Evolutionary conservation across 768 basidiomycete genomes (phyloP).

Genomic region (Asterophora lycoperdoides): DNA sequence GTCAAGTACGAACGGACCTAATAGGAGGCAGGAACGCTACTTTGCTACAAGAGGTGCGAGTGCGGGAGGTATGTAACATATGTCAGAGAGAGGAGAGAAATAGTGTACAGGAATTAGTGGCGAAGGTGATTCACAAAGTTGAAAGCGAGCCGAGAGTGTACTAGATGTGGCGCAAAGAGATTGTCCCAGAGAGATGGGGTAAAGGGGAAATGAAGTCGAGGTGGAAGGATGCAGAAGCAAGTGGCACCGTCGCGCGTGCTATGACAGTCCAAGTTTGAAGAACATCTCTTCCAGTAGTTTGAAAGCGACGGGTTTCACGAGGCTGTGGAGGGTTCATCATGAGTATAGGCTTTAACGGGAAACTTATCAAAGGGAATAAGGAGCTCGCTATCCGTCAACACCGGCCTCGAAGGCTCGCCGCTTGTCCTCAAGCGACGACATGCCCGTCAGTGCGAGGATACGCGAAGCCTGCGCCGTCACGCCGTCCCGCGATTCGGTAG

Average conservation of each 20-base stretch:
- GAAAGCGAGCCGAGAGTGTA: neutral
- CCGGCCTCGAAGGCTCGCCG: slow-evolving; percentile 87
- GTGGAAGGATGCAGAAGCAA: neutral
- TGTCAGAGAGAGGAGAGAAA: neutral
- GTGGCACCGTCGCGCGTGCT: neutral
- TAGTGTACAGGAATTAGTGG: neutral
- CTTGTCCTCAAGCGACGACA: slow-evolving; percentile 92
- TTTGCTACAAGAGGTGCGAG: neutral
- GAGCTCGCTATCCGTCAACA: slow-evolving; percentile 91
- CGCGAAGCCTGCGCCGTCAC: slow-evolving; percentile 32
- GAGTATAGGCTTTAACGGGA: neutral
- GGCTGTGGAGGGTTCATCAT: slow-evolving; percentile 35
- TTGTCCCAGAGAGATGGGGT: too few species aligned
- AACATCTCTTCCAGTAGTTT: slow-evolving; percentile 86
- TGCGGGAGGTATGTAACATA: too few species aligned
- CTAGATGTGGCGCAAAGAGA: neutral
- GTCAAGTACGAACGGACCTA: neutral
- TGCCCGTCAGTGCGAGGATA: slow-evolving; percentile 88
- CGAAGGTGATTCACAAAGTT: too few species aligned
- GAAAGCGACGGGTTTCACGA: slow-evolving; percentile 96
- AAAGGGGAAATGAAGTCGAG: neutral
- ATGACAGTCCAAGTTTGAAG: slow-evolving; percentile 51
- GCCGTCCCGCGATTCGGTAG: slow-evolving; percentile 19
- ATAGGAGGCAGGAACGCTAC: neutral
- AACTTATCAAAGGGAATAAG: neutral